phyloP scores from a whole-genome alignment of 164 flowering plant species.

The Annona cherimola region DNA sequence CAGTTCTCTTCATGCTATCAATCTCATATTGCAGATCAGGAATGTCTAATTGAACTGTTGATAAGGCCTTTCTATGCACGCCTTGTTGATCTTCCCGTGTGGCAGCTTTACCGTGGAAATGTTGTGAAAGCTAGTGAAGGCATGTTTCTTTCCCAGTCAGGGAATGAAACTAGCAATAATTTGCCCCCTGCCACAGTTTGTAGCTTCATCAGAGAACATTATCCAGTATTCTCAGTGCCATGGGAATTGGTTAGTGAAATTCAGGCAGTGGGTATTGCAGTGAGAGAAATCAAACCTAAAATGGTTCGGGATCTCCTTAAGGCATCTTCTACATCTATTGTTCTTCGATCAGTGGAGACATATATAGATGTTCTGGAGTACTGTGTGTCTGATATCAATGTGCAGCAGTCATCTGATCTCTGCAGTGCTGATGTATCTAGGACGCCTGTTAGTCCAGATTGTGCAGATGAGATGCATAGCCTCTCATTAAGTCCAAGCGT shows the following conservation, averaged over 20 bases:
- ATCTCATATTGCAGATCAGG: conserved; percentile 54
- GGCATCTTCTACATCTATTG: conserved; percentile 59
- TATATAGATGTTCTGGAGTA: conserved; percentile 92
- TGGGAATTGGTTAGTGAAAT: conserved; percentile 93
- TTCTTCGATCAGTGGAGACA: conserved; percentile 66
- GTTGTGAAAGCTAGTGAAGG: conserved; percentile 88
- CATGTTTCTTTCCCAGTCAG: conserved; percentile 94
- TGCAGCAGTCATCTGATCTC: conserved; percentile 27
- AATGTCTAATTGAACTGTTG: conserved; percentile 65
- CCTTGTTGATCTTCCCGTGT: conserved; percentile 78
- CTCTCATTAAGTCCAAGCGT: conserved; percentile 25
- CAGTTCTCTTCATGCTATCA: not conserved
- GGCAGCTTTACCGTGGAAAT: conserved; percentile 89
- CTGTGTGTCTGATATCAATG: conserved; percentile 74
- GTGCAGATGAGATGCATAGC: conserved; percentile 9
- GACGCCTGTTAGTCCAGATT: conserved; percentile 18
- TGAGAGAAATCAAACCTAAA: conserved; percentile 86
- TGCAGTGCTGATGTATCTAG: conserved; percentile 17
- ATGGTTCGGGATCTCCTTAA: conserved; percentile 91
- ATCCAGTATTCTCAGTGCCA: conserved; percentile 95
- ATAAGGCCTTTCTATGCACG: conserved; percentile 81
- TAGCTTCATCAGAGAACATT: conserved; percentile 88
- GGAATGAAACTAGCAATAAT: conserved; percentile 48
- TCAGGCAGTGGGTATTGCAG: conserved; percentile 70
- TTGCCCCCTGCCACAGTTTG: conserved; percentile 73